Conservation (phyloP, 805 yeast species). For the Lipomyces sp. region DNA sequence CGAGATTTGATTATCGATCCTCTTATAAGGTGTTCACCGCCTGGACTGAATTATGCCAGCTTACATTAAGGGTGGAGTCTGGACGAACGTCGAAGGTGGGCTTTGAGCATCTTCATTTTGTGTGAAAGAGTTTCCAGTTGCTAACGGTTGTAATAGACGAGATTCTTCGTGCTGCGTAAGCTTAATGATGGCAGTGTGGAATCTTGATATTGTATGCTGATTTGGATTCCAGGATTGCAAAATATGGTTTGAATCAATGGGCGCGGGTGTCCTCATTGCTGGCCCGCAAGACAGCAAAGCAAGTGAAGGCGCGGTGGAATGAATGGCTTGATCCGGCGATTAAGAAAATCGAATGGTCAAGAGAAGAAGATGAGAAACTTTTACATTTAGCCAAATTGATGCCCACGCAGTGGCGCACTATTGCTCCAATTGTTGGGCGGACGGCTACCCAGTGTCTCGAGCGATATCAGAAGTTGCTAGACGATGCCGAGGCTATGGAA, state of each 20-base stretch:
- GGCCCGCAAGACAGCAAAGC: slow-evolving; percentile 84
- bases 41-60: slow-evolving; percentile 50
- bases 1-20: not conserved
- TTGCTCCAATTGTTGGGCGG: slow-evolving; percentile 78
- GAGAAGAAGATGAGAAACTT: slow-evolving; percentile 75
- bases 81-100: slow-evolving; percentile 70
- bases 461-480: slow-evolving; percentile 74
- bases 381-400: slow-evolving; percentile 67
- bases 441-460: slow-evolving; percentile 88
- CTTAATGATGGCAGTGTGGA: too few species aligned
- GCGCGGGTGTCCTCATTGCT: slow-evolving; percentile 85
- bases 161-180: slow-evolving; percentile 76
- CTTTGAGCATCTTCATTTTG: not conserved
- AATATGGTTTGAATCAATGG: slow-evolving; percentile 96
- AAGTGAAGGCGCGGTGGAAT: slow-evolving; percentile 90
- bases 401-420: slow-evolving; percentile 95
- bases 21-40: not conserved
- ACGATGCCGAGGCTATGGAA: slow-evolving; percentile 52
- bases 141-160: slow-evolving; percentile 56
- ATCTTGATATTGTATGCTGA: not conserved
- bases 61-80: slow-evolving; percentile 84
- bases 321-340: slow-evolving; percentile 84
- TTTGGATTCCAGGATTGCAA: slow-evolving; percentile 57
- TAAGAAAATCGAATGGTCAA: slow-evolving; percentile 67
- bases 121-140: slow-evolving; percentile 33